Evolutionary conservation across 2,329 filamentous ascomycete species (phyloP), one percentile per base, ranked within the genome.

Genomic region (Chalaropsis thielavioides): DNA sequence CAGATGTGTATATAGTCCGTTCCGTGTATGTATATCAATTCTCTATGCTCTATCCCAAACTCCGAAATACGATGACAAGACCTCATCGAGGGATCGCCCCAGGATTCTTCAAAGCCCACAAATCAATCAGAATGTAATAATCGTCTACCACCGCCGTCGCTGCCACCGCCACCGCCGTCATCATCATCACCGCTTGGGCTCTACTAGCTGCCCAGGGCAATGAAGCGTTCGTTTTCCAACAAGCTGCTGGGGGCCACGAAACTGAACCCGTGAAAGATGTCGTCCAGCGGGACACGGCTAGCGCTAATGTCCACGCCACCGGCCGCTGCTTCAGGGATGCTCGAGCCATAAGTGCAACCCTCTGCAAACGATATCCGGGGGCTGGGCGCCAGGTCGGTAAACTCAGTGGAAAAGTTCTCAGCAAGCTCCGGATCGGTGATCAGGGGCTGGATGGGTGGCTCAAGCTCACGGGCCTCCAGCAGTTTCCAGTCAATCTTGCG

Each of bases 381-480:
- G 73, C 89, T 95, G 63, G 97, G 79, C 2, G 89, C 83, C 68
- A 96, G 76, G 64, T 88, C 85, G 0, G 92, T 99, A 73, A 99
- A 99, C 73, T 96, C 91, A n/a, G 80, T 79, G 0, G 89, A 83
- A 75, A 99, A 99, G 76, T 99, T 99, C 81, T 99, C 95, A 0
- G 94, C 94, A 58, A 96, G 80, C 74, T 95, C 92, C 0, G 94
- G 94, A 71, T 99, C 91, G 0, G 94, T 97, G 72, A 99, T 92
- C 71, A 97, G 81, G 17, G 94, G 94, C 72, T 88, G 84, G 70
- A 99, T 97, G 0, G 94, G 94, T 0, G 94, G 89, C 70, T 89
- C 87, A 59, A 96, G 70, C 75, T 96, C 90, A 43, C 92, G 83
- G 35, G 83, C 84, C 68, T 88, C 90, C 15, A 99, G 82, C 71